phyloP scores from a whole-genome alignment of 208 protist genomes.

The Jaenimonas drosophilae region DNA sequence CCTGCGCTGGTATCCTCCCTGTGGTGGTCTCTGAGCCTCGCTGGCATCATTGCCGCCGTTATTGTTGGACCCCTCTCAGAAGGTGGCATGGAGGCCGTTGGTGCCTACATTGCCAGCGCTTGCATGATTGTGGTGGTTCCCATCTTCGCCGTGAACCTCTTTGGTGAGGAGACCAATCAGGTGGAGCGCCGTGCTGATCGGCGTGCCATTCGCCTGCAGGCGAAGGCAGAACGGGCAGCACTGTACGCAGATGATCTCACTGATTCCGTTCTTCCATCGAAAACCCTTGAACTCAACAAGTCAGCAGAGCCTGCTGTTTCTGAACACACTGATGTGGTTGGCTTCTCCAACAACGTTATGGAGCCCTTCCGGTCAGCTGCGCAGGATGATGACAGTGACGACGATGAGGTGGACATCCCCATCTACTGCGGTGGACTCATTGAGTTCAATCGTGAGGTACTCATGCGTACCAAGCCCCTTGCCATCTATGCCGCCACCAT shows the following conservation, averaged over 20 bases:
- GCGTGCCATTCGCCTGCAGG: background rate
- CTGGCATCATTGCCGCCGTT: constrained; percentile 18
- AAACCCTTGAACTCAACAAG: too few relatives aligned
- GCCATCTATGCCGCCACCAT: constrained; percentile 26
- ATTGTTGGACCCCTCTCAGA: constrained; percentile 38
- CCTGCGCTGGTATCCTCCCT: constrained; percentile 32
- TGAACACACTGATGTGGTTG: background rate
- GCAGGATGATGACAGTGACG: constrained; percentile 1
- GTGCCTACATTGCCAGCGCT: constrained; percentile 14
- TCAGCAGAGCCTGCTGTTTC: constrained; percentile 5
- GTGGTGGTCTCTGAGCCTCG: constrained; percentile 24
- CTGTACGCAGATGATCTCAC: too few relatives aligned
- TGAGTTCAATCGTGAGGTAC: constrained; percentile 31
- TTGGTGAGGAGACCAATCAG: constrained; percentile 27
- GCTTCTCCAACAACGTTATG: too few relatives aligned
- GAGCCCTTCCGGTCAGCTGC: background rate
- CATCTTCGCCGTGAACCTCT: constrained; percentile 37
- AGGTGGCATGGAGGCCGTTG: constrained; percentile 7
- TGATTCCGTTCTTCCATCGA: too few relatives aligned
- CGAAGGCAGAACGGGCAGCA: too few relatives aligned
- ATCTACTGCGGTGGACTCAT: constrained; percentile 12
- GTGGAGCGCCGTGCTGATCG: constrained; percentile 20
- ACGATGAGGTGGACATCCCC: constrained; percentile 1
- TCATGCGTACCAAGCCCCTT: constrained; percentile 19
- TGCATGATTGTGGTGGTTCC: constrained; percentile 13